phyloP scores from a whole-genome alignment of 139 green algal genomes.

The Chlamydomonas applanata region DNA sequence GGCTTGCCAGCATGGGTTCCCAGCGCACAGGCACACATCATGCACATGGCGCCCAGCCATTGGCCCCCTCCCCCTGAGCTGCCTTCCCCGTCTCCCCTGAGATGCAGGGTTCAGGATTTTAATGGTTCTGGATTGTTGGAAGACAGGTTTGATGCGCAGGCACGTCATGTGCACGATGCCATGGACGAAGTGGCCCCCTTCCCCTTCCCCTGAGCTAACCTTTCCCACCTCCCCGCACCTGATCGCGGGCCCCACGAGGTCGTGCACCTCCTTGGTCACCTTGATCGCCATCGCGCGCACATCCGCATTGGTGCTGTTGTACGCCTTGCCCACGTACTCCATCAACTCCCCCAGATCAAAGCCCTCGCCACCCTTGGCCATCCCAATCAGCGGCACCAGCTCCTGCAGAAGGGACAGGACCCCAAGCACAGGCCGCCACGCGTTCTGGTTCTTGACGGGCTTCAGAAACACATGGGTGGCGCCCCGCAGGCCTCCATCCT shows the following conservation, averaged over 20 bases:
- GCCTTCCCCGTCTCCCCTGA: no score
- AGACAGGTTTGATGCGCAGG: no score
- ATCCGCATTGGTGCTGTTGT: slow-evolving; percentile 66
- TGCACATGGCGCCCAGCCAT: no score
- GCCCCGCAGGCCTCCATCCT: slow-evolving; percentile 24
- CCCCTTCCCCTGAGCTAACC: no score
- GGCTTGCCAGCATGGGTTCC: no score
- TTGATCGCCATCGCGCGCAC: slow-evolving; percentile 52
- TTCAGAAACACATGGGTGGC: slow-evolving; percentile 44
- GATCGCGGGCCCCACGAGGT: slow-evolving; percentile 56
- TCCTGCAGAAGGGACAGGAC: slow-evolving; percentile 61
- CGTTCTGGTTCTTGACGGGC: slow-evolving; percentile 67
- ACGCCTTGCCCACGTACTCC: slow-evolving; percentile 65
- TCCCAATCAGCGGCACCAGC: slow-evolving; percentile 65
- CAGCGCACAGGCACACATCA: no score
- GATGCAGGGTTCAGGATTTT: no score
- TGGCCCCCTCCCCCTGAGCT: no score
- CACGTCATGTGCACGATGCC: no score
- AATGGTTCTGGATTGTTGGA: no score
- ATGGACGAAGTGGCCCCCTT: no score
- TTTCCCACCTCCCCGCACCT: slow-evolving; percentile 6
- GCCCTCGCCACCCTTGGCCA: slow-evolving; percentile 45
- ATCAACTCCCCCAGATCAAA: slow-evolving; percentile 76
- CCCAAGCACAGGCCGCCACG: slow-evolving; percentile 68
- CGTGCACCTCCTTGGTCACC: slow-evolving; percentile 47